Evolutionary conservation across 1,284 basidiomycete species (phyloP).

Genomic region (Schizophyllum commune): DNA sequence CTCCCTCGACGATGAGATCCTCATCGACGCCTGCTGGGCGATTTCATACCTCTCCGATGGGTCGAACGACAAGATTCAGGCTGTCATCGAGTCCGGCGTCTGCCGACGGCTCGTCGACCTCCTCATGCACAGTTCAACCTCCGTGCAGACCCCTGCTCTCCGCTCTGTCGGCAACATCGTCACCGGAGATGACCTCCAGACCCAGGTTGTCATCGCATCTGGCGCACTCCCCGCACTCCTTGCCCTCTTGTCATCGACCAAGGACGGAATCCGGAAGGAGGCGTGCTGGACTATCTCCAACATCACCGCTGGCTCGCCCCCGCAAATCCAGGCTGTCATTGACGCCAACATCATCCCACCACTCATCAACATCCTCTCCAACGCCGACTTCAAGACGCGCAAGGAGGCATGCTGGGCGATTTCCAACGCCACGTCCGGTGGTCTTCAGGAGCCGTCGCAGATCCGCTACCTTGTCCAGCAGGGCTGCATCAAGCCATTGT

Average conservation of each 20-base stretch:
- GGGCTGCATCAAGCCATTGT: conserved; percentile 98
- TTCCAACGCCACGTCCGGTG: conserved; percentile 97
- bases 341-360: conserved; percentile 93
- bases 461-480: conserved; percentile 98
- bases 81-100: conserved; percentile 97
- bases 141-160: conserved; percentile 97
- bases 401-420: conserved; percentile 99
- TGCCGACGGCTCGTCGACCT: conserved; percentile 96
- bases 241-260: conserved; percentile 87
- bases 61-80: conserved; percentile 99
- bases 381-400: conserved; percentile 98
- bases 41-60: conserved; percentile 99
- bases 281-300: conserved; percentile 99
- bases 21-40: conserved; percentile 99
- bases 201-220: conserved; percentile 96
- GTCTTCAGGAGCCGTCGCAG: conserved; percentile 93
- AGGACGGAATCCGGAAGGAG: conserved; percentile 94
- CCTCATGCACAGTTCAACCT: conserved; percentile 94
- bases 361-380: conserved; percentile 95
- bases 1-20: conserved; percentile 97
- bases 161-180: conserved; percentile 99
- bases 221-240: conserved; percentile 93
- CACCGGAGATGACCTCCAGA: conserved; percentile 97
- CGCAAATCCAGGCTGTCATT: conserved; percentile 90
- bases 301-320: conserved; percentile 93